Conservation (phyloP, 305 asterid genomes). For the Fraxinus angustifolia region DNA sequence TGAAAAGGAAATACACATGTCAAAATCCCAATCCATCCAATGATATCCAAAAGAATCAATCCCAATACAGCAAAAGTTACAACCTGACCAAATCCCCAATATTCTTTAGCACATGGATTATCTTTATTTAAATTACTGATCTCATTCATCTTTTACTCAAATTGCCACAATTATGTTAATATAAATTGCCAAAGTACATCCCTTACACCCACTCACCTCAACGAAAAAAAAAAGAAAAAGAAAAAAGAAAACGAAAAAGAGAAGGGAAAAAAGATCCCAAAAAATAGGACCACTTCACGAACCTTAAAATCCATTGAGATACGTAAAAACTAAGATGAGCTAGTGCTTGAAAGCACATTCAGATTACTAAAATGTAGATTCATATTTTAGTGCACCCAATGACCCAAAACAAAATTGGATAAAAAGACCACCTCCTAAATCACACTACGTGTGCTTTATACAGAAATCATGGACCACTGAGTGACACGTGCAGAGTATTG, state of each 20-base stretch:
- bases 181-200: neutral
- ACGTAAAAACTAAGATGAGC: conserved; percentile 1
- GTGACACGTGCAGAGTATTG: neutral
- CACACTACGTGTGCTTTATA: neutral
- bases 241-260: no score
- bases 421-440: neutral
- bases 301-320: neutral
- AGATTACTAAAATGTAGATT: neutral
- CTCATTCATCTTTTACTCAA: neutral
- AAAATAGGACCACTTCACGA: neutral
- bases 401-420: neutral
- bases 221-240: neutral
- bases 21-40: neutral
- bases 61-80: neutral
- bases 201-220: neutral
- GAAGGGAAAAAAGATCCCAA: neutral
- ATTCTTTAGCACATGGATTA: neutral
- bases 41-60: neutral
- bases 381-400: neutral
- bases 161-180: neutral
- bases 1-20: neutral
- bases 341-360: conserved; percentile 7
- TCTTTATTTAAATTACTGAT: neutral
- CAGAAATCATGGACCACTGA: conserved; percentile 10
- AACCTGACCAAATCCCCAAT: neutral